phyloP scores from a whole-genome alignment of 306 rosid species.

The Begonia masoniana region DNA sequence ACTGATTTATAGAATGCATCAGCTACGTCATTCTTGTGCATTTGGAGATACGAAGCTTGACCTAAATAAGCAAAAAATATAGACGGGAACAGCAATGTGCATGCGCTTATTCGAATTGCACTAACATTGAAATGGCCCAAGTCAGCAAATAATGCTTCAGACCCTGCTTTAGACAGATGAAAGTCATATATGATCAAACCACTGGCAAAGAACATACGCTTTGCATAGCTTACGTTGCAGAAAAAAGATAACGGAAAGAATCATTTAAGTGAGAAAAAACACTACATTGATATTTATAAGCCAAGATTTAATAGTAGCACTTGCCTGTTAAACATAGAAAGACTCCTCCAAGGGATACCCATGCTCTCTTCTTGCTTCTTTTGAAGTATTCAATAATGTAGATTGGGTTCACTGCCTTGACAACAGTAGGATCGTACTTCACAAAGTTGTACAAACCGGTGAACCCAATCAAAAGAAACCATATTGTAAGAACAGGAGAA shows the following conservation, averaged over 20 bases:
- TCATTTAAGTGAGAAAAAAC: not conserved
- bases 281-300: not conserved
- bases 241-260: too few species aligned
- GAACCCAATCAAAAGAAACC: not conserved
- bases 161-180: not conserved
- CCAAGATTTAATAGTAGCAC: not conserved
- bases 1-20: not conserved
- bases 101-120: not conserved
- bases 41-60: not conserved
- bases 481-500: not conserved
- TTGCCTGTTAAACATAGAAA: not conserved
- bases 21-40: not conserved
- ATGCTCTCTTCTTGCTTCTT: not conserved
- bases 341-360: conserved; percentile 1
- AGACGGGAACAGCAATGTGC: not conserved
- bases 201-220: too few species aligned
- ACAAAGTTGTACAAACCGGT: not conserved
- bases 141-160: conserved; percentile 4
- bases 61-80: not conserved
- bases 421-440: not conserved
- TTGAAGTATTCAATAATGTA: not conserved
- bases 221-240: too few species aligned
- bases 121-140: conserved; percentile 2
- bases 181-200: not conserved
- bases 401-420: not conserved